These are phyloP conservation scores for Fagopyrum esculentum DNA, from an alignment of 148 eudicot species.

Conservation along the genomic window DNA sequence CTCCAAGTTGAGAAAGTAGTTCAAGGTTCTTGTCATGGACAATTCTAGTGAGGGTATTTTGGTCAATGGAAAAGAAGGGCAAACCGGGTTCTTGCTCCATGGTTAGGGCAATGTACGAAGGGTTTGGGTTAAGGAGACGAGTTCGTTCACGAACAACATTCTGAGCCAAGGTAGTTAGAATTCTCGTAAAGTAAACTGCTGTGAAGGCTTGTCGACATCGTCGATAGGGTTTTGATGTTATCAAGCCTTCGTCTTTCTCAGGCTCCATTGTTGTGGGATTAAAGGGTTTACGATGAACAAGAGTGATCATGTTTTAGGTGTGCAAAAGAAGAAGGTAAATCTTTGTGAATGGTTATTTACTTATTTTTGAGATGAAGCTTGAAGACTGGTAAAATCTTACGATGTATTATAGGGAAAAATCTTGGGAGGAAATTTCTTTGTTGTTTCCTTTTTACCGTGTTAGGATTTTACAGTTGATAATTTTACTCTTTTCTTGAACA, in stretches of 20 bases:
- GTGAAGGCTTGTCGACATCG: not conserved
- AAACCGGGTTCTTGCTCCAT: constrained; percentile 16
- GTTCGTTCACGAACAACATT: not conserved
- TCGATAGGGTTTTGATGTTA: not conserved
- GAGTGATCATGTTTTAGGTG: not conserved
- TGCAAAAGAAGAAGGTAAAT: not conserved
- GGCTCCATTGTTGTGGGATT: not conserved
- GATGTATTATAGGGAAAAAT: too few relatives aligned
- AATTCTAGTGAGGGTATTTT: constrained; percentile 13
- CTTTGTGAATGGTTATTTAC: not conserved
- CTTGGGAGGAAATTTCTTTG: not conserved
- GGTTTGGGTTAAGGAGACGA: not conserved
- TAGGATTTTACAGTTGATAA: too few relatives aligned
- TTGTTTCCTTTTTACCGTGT: not conserved
- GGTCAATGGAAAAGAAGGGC: constrained; percentile 15
- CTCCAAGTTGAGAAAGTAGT: constrained; percentile 17
- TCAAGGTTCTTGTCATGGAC: constrained; percentile 21
- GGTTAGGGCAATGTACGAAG: constrained; percentile 16
- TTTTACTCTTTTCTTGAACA: too few relatives aligned
- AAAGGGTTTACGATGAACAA: not conserved
- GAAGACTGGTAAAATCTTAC: too few relatives aligned
- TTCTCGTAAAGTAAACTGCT: not conserved
- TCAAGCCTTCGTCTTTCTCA: not conserved
- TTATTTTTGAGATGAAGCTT: too few relatives aligned
- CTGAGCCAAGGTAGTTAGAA: not conserved